Base-by-base conservation (phyloP, 345 rosid species). In the Eucalyptus cladocalyx region DNA sequence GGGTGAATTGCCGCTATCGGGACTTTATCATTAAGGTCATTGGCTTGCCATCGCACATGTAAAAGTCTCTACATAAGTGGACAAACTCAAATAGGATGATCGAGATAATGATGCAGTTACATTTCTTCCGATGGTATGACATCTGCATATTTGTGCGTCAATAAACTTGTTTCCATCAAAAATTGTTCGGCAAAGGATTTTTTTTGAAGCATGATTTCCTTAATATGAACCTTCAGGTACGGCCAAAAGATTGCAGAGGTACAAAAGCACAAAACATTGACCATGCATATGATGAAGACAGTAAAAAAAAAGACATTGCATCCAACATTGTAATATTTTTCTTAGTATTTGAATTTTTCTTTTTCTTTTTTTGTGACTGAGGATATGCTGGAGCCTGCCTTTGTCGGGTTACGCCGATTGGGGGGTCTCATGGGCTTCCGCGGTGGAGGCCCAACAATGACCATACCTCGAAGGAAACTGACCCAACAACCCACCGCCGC, bases 1-100 rank as follows among this genome's bases (percentile, higher is more conserved):
- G 0, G 28, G 47, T 76, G 16, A 40, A 72, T 72, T 53, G 26
- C 4, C 5, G 2, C 28, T 1, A 76, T 2, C 4, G 0, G 1
- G 30, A 76, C 7, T 23, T 40, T 37, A 37, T 40, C 9, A 21
- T 76, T 37, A 37, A 21, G 47, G 30, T 21, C 16, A 40, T 76
- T 13, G 47, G 83, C 47, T 42, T 40, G 47, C 15, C 47, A 21
- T 76, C 8, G 28, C 13, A 6, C 30, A 21, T 21, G 15, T 76
- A 76, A 76, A 76, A 37, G 19, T 11, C 47, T 37, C 28, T 40
- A 6, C 28, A 11, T 4, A 21, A 6, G 13, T 24, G 9, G 42
- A 14, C 47, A 40, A 21, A n/a, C 11, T n/a, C 76, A 65, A 65
- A 65, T n/a, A n/a, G 76, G 40, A 17, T 2, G 4, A 17, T 65